A percentile compares a stretch with the other conserved stretches of the same genome.
Evolutionary conservation across 768 basidiomycete species (phyloP).

Genomic region (Cystofilobasidium ferigula): DNA sequence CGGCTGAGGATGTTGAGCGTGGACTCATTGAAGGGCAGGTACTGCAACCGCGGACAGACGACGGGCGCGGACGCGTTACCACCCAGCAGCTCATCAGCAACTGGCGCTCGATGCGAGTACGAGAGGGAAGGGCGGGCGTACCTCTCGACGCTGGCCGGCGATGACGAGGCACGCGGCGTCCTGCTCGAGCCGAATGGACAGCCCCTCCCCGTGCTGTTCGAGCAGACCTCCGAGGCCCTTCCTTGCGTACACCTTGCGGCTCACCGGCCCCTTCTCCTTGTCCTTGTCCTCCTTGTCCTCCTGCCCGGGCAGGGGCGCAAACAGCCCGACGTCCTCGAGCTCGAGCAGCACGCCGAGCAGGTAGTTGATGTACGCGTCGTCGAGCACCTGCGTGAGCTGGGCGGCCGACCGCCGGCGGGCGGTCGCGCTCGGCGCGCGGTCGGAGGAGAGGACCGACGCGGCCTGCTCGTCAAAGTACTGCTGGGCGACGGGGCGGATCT

Average conservation of each 20-base stretch:
- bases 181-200: neutral
- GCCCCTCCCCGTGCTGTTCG: neutral
- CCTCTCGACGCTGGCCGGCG: neutral
- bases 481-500: neutral
- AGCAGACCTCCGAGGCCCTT: neutral
- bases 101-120: neutral
- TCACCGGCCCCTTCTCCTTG: neutral
- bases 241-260: neutral
- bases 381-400: constrained; percentile 1
- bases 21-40: neutral
- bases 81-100: neutral
- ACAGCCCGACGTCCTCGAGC: neutral
- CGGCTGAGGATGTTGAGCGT: neutral
- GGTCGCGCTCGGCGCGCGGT: neutral
- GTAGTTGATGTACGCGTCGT: neutral
- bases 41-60: neutral
- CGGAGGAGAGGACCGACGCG: neutral
- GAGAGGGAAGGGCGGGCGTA: neutral
- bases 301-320: neutral
- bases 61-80: neutral
- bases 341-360: constrained; percentile 3
- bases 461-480: neutral
- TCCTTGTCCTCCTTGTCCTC: neutral
- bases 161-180: neutral
- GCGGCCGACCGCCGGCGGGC: neutral